Conservation (phyloP, 352 stramenopile genomes). For the Bremia lactucae region DNA sequence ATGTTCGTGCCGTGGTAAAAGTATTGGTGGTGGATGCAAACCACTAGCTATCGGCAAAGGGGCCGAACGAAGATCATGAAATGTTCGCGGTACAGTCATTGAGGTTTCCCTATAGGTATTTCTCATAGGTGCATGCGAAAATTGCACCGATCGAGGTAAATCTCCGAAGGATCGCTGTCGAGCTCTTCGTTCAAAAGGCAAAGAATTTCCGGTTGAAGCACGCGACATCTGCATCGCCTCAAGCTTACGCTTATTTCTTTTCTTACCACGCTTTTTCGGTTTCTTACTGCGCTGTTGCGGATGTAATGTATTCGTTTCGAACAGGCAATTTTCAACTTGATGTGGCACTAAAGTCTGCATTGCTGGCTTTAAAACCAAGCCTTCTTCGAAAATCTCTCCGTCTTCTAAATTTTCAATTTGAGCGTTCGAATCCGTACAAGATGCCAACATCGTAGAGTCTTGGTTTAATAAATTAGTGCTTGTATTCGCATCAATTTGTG, state of each 20-base stretch:
- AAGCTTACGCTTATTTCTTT: slow-evolving; percentile 64
- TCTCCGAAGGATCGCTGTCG: slow-evolving; percentile 20
- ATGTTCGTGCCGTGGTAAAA: slow-evolving; percentile 2
- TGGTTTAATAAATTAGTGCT: too few species aligned
- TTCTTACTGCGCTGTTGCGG: slow-evolving; percentile 29
- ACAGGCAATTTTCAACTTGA: background rate
- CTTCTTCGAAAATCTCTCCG: slow-evolving; percentile 68
- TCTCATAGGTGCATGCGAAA: slow-evolving; percentile 19
- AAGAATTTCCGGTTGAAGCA: background rate
- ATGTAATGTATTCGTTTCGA: slow-evolving; percentile 6
- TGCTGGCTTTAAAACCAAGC: slow-evolving; percentile 21
- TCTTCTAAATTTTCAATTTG: slow-evolving; percentile 40
- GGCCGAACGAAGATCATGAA: slow-evolving; percentile 9
- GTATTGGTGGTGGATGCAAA: slow-evolving; percentile 6
- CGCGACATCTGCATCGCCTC: slow-evolving; percentile 34
- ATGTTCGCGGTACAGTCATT: slow-evolving; percentile 12
- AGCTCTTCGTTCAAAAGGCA: slow-evolving; percentile 25
- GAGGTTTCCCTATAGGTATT: slow-evolving; percentile 8
- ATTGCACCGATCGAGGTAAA: slow-evolving; percentile 6
- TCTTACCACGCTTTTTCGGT: slow-evolving; percentile 69
- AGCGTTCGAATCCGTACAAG: slow-evolving; percentile 4
- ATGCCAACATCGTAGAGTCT: background rate
- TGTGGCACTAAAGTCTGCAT: slow-evolving; percentile 1
- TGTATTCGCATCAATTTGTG: too few species aligned
- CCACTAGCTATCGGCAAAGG: slow-evolving; percentile 7